Evolutionary conservation across 257 asterid species (phyloP).

Genomic region (Coffea canephora): DNA sequence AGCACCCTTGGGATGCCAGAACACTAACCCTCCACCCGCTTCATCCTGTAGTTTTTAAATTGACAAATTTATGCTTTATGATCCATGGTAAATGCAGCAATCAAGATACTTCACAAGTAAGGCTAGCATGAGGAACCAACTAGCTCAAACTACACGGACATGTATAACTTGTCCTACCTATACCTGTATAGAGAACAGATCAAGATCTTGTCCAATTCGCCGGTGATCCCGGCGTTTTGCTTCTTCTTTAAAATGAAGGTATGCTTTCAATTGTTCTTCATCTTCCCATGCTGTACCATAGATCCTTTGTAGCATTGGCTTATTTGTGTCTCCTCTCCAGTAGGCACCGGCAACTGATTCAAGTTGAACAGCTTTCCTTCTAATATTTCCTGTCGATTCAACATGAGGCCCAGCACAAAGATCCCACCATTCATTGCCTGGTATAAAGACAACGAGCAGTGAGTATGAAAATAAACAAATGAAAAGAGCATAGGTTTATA

Average conservation of each 20-base stretch:
- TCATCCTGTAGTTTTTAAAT: conserved; percentile 66
- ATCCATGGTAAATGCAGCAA: conserved; percentile 15
- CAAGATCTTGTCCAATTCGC: conserved; percentile 93
- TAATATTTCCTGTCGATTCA: conserved; percentile 87
- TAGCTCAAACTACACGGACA: too few relatives aligned
- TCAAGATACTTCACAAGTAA: background rate
- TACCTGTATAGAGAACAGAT: conserved; percentile 94
- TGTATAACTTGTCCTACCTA: background rate
- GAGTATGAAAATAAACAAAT: background rate
- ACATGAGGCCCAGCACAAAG: conserved; percentile 99
- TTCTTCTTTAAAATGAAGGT: conserved; percentile 87
- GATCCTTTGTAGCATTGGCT: conserved; percentile 92
- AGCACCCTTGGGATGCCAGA: conserved; percentile 99
- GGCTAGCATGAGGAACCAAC: background rate
- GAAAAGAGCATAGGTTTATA: too few relatives aligned
- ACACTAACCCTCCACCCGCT: conserved; percentile 98
- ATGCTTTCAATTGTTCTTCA: conserved; percentile 86
- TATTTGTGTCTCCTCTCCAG: conserved; percentile 93
- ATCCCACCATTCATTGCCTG: conserved; percentile 98
- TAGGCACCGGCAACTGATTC: conserved; percentile 99
- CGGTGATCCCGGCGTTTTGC: conserved; percentile 98
- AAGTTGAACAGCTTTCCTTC: conserved; percentile 80
- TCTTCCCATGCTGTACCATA: conserved; percentile 99
- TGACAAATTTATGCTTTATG: conserved; percentile 22
- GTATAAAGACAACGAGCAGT: conserved; percentile 12